Percentiles rank a stretch among this genome's conserved stretches.
Evolutionary conservation across 1,284 basidiomycete species (phyloP).

Genomic region (Trichosporon asahii): DNA sequence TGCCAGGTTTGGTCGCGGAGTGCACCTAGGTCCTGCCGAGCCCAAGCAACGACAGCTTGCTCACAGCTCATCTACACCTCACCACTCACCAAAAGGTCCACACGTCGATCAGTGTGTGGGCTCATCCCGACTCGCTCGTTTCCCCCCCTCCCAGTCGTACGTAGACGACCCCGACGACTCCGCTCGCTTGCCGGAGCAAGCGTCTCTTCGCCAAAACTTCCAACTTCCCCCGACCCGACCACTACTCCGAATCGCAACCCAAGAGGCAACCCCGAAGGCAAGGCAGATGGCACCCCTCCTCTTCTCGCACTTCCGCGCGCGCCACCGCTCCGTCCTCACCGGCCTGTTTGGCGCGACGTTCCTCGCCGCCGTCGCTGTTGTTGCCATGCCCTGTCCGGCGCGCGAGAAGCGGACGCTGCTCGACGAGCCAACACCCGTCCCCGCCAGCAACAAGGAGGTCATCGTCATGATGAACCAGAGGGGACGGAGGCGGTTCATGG

Average conservation of each 20-base stretch:
- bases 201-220: not conserved
- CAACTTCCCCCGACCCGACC: not conserved
- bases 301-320: slow-evolving; percentile 47
- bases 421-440: not conserved
- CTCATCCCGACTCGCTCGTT: too few species aligned
- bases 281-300: slow-evolving; percentile 49
- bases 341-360: slow-evolving; percentile 51
- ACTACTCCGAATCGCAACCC: not conserved
- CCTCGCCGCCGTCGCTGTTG: slow-evolving; percentile 49
- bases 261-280: too few species aligned
- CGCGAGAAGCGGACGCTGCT: slow-evolving; percentile 21
- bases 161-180: too few species aligned
- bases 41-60: too few species aligned
- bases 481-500: slow-evolving; percentile 46
- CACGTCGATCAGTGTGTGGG: too few species aligned
- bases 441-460: slow-evolving; percentile 33
- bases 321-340: slow-evolving; percentile 49
- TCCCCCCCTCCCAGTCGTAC: too few species aligned
- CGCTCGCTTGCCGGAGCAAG: too few species aligned
- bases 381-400: slow-evolving; percentile 52
- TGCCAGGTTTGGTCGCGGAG: not conserved
- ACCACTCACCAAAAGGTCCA: too few species aligned
- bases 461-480: slow-evolving; percentile 51
- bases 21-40: too few species aligned
- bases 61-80: too few species aligned